Conservation (phyloP, 1,284 basidiomycete species). For the Bjerkandera adusta region DNA sequence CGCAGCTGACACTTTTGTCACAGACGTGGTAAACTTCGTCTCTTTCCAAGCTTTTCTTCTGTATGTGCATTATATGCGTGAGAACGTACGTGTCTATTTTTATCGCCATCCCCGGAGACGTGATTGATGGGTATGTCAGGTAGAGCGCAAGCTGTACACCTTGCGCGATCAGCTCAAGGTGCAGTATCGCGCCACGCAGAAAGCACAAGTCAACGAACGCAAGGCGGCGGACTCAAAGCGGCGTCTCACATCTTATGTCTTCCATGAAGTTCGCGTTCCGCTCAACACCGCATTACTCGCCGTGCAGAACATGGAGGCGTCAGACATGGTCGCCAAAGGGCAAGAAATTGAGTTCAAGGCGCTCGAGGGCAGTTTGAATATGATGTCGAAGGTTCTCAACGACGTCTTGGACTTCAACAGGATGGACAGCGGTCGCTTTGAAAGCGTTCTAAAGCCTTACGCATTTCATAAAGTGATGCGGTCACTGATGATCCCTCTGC, state of each 20-base stretch:
- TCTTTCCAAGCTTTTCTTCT: slow-evolving; percentile 61
- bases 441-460: slow-evolving; percentile 74
- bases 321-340: slow-evolving; percentile 58
- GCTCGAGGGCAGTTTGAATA: slow-evolving; percentile 77
- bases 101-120: no score
- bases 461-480: slow-evolving; percentile 83
- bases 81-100: slow-evolving; percentile 39
- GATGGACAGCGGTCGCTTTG: slow-evolving; percentile 81
- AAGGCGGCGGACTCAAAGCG: slow-evolving; percentile 79
- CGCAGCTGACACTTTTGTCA: no score
- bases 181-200: slow-evolving; percentile 77
- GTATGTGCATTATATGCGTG: slow-evolving; percentile 54
- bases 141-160: slow-evolving; percentile 59
- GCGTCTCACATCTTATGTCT: slow-evolving; percentile 77
- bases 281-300: slow-evolving; percentile 88
- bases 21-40: slow-evolving; percentile 65
- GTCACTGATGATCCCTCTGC: slow-evolving; percentile 75
- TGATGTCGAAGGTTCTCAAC: slow-evolving; percentile 93
- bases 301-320: slow-evolving; percentile 87
- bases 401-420: slow-evolving; percentile 82
- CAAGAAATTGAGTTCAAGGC: slow-evolving; percentile 81
- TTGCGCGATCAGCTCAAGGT: slow-evolving; percentile 74
- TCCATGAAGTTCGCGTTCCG: slow-evolving; percentile 87
- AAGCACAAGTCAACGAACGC: slow-evolving; percentile 82
- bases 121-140: slow-evolving; percentile 26